Percentiles rank a stretch among this genome's conserved stretches.
phyloP scores from a whole-genome alignment of 2,329 filamentous ascomycete genomes.

The Parafenestella ontariensis region DNA sequence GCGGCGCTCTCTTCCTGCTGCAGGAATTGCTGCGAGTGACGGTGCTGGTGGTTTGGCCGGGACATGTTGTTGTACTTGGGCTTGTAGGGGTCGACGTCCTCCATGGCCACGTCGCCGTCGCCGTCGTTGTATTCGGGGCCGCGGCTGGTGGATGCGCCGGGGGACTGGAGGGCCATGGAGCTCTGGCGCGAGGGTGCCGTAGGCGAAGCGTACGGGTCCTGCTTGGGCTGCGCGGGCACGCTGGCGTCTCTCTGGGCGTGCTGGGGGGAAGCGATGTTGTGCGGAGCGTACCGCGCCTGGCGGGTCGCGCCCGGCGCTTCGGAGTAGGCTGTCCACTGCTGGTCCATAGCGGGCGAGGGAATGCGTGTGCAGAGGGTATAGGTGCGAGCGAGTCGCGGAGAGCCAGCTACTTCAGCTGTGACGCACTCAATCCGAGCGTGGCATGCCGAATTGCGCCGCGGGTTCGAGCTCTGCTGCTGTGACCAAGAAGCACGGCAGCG shows the following conservation, averaged over 20 bases:
- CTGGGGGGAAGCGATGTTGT: slow-evolving; percentile 44
- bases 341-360: slow-evolving; percentile 39
- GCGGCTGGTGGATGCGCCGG: slow-evolving; percentile 36
- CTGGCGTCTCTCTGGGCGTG: slow-evolving; percentile 41
- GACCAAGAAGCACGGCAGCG: not conserved
- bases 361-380: slow-evolving; percentile 9
- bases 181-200: slow-evolving; percentile 45
- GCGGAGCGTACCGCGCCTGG: slow-evolving; percentile 48
- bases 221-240: slow-evolving; percentile 42
- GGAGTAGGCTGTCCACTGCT: slow-evolving; percentile 49
- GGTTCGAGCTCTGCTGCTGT: not conserved
- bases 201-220: slow-evolving; percentile 46
- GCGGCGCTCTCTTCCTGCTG: slow-evolving; percentile 78
- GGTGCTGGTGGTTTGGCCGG: slow-evolving; percentile 78
- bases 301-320: slow-evolving; percentile 42
- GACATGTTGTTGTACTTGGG: slow-evolving; percentile 81
- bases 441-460: slow-evolving; percentile 45
- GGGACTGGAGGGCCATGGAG: slow-evolving; percentile 48
- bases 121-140: slow-evolving; percentile 50
- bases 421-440: slow-evolving; percentile 40
- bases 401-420: slow-evolving; percentile 46
- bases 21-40: slow-evolving; percentile 75
- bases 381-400: slow-evolving; percentile 20
- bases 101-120: slow-evolving; percentile 69
- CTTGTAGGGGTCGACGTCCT: slow-evolving; percentile 85